Evolutionary conservation across 805 yeast genomes (phyloP).

Genomic region (Metschnikowia dekortorum): DNA sequence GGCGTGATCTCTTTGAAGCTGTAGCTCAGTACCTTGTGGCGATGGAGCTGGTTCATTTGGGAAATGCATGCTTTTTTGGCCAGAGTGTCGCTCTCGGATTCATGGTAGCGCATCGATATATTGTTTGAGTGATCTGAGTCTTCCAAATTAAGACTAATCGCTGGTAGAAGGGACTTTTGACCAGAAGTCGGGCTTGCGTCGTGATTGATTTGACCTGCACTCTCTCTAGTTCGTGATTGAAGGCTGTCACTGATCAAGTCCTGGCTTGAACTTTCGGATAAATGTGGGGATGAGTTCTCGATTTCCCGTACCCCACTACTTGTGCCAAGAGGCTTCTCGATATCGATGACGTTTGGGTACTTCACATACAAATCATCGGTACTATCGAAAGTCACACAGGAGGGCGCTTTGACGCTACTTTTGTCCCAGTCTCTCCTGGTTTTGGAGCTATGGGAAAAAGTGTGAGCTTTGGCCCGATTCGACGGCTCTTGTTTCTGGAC

Average conservation of each 20-base stretch:
- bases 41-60: not conserved
- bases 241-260: not conserved
- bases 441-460: not conserved
- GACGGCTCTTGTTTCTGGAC: not conserved
- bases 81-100: constrained; percentile 2
- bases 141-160: not conserved
- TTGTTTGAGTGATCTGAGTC: not conserved
- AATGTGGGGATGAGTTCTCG: not conserved
- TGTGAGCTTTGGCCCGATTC: not conserved
- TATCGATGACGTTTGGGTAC: not conserved
- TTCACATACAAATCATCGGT: not conserved
- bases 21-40: constrained; percentile 2
- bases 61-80: not conserved
- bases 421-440: not conserved
- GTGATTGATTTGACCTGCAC: no score
- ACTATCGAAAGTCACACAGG: not conserved
- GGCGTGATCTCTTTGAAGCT: not conserved
- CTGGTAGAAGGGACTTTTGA: not conserved
- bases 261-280: not conserved
- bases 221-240: not conserved
- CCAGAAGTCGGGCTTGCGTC: not conserved
- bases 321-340: not conserved
- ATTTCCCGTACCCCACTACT: not conserved
- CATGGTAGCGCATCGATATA: not conserved
- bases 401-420: no score